A percentile compares a stretch with the other conserved stretches of the same genome.
phyloP scores from a whole-genome alignment of 495 filamentous ascomycete species.

The Xylaria acuta region DNA sequence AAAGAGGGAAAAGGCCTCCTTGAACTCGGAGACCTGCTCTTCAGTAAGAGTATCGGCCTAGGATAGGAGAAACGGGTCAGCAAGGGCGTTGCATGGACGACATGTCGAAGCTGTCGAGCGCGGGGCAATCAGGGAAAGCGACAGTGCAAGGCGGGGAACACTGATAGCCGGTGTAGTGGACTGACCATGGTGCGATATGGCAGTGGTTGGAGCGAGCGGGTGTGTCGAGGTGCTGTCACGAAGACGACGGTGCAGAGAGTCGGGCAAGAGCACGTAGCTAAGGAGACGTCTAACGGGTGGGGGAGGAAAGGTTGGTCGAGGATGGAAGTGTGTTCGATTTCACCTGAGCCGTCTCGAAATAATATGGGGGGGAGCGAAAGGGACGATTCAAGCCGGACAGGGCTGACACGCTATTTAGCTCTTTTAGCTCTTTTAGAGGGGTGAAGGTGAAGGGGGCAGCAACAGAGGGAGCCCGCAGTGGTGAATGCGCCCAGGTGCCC shows the following conservation, averaged over 20 bases:
- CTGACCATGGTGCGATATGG: slow-evolving; percentile 23
- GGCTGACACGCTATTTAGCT: slow-evolving; percentile 24
- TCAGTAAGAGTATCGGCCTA: slow-evolving; percentile 94
- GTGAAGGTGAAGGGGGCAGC: neutral
- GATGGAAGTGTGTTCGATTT: slow-evolving; percentile 13
- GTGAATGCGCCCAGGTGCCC: too few species aligned
- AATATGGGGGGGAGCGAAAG: slow-evolving; percentile 15
- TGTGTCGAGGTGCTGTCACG: neutral
- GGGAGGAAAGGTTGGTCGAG: slow-evolving; percentile 9
- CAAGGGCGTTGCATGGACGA: slow-evolving; percentile 17
- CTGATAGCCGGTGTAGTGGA: neutral
- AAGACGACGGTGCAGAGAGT: neutral
- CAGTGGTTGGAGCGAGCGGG: slow-evolving; percentile 16
- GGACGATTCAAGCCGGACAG: slow-evolving; percentile 7
- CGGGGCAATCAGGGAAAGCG: slow-evolving; percentile 25
- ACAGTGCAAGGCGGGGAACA: slow-evolving; percentile 22
- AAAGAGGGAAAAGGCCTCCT: slow-evolving; percentile 99
- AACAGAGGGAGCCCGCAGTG: neutral
- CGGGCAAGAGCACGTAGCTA: neutral
- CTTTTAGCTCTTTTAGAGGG: slow-evolving; percentile 9
- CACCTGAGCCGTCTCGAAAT: slow-evolving; percentile 17
- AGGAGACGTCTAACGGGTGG: slow-evolving; percentile 6
- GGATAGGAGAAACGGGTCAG: slow-evolving; percentile 37
- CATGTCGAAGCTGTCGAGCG: slow-evolving; percentile 27
- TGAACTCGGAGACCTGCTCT: slow-evolving; percentile 99